Evolutionary conservation across 1,139 yeast genomes (phyloP).

Genomic region (Candida dubliniensis): DNA sequence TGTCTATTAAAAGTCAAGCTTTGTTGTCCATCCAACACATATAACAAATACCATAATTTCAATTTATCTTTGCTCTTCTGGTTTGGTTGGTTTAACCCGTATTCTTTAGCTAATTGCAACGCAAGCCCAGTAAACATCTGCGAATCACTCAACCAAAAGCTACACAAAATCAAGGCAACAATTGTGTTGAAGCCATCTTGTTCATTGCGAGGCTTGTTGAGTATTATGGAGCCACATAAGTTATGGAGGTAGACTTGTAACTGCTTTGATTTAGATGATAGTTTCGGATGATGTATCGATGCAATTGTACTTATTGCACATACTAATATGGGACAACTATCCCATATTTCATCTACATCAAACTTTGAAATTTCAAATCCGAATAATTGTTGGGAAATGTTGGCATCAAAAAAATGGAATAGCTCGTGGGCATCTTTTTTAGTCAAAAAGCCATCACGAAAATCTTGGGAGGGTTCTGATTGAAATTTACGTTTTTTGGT

Average conservation of each 20-base stretch:
- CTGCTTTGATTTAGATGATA: slow-evolving; percentile 35
- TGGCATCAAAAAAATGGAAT: slow-evolving; percentile 52
- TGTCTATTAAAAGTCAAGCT: slow-evolving; percentile 60
- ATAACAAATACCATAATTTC: slow-evolving; percentile 67
- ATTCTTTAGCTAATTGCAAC: slow-evolving; percentile 59
- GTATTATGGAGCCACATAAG: slow-evolving; percentile 48
- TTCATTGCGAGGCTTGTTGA: slow-evolving; percentile 41
- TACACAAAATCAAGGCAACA: slow-evolving; percentile 62
- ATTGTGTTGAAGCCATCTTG: slow-evolving; percentile 59
- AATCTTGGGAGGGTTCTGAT: slow-evolving; percentile 27
- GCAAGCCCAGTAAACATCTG: slow-evolving; percentile 71
- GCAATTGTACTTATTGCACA: slow-evolving; percentile 65
- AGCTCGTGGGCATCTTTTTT: slow-evolving; percentile 50
- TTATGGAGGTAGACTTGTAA: slow-evolving; percentile 46
- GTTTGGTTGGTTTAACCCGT: slow-evolving; percentile 46
- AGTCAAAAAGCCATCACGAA: slow-evolving; percentile 35
- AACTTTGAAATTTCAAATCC: slow-evolving; percentile 62
- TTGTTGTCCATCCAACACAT: slow-evolving; percentile 69
- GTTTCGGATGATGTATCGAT: slow-evolving; percentile 57
- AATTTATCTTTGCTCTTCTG: slow-evolving; percentile 42
- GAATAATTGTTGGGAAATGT: slow-evolving; percentile 64
- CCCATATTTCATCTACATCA: slow-evolving; percentile 53
- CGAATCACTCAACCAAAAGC: slow-evolving; percentile 67
- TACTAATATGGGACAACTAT: slow-evolving; percentile 55
- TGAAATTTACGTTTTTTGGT: slow-evolving; percentile 2